phyloP scores from a whole-genome alignment of 768 basidiomycete species.

The Boletus patriciae region DNA sequence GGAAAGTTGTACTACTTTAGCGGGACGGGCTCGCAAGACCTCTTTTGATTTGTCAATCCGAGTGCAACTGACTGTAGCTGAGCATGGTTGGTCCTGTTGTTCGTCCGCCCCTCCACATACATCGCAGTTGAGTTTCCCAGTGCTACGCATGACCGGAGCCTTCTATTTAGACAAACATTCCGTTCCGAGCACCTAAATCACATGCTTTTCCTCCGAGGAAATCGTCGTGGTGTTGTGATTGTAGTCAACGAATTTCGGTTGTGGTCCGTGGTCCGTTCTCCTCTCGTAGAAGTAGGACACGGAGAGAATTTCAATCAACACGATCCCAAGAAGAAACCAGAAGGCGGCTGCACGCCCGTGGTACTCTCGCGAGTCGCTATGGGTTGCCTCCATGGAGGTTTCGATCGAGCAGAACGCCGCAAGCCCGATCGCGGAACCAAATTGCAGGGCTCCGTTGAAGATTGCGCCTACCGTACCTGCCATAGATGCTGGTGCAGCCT shows the following conservation, averaged over 20 bases:
- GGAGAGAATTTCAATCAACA: constrained; percentile 32
- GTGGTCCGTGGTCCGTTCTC: constrained; percentile 9
- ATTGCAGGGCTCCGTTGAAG: constrained; percentile 53
- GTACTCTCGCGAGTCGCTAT: constrained; percentile 35
- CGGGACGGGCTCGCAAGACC: too few relatives aligned
- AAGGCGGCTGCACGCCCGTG: constrained; percentile 45
- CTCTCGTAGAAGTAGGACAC: constrained; percentile 38
- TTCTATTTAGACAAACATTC: not conserved
- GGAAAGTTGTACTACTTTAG: too few relatives aligned
- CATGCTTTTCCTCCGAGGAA: not conserved
- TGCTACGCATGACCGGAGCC: not conserved
- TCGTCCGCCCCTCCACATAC: too few relatives aligned
- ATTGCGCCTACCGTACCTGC: constrained; percentile 57
- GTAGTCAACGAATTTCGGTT: not conserved
- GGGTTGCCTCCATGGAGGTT: constrained; percentile 39
- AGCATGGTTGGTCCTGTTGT: too few relatives aligned
- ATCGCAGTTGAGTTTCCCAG: not conserved
- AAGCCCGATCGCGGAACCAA: constrained; percentile 51
- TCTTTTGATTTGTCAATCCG: too few relatives aligned
- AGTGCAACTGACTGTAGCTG: too few relatives aligned
- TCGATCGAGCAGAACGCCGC: constrained; percentile 51
- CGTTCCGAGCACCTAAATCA: not conserved
- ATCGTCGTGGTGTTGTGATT: not conserved
- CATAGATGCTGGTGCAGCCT: constrained; percentile 46
- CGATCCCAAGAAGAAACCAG: constrained; percentile 44